Base-by-base conservation (phyloP, 83 land plant genomes). In the Thuja plicata region DNA sequence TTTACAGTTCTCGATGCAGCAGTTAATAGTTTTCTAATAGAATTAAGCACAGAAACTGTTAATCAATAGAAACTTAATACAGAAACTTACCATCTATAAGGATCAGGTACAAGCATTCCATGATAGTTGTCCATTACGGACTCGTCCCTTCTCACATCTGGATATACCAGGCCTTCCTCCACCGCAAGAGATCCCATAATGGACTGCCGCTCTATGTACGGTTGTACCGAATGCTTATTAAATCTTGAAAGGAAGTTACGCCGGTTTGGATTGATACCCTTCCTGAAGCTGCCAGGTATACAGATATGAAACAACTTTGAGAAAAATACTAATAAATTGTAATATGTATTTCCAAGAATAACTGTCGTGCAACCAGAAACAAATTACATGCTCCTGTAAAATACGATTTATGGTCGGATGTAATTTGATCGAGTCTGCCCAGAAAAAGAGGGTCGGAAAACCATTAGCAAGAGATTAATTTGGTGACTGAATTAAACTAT, bases 41-140 rank as follows among this genome's bases (percentile, higher is more conserved):
- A 78, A 84, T 4, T 27, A 45, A 66, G 66, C 86, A 43, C 79
- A 87, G 21, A 83, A 90, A 41, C 21, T 66, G 55, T n/a, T 12
- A 5, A 8, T 13, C 35, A 32, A 35, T 15, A 76, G 38, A 85
- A 41, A 24, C 45, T 34, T 4, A 37, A 13, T 41, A 37, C 60
- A 41, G 73, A 46, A 27, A n/a, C 85, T 76, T 92, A 98, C 99
- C 96, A 96, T 87, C 99, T 91, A 87, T 97, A 98, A 35, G 99
- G 99, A 88, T 98, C 99, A 6, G 92, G 35, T 54, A 98, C 86
- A 71, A 40, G 55, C 12, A 93, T 92, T 32, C 98, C 99, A 84
- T 98, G 99, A 88, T 95, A 96, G 45, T 95, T 90, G 46, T 98
- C 99, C 27, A 95, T 91, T 32, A 95, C 93, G 66, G 97, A 93